Conservation (phyloP, 768 basidiomycete species). For the Phlegmacium glaucopus region DNA sequence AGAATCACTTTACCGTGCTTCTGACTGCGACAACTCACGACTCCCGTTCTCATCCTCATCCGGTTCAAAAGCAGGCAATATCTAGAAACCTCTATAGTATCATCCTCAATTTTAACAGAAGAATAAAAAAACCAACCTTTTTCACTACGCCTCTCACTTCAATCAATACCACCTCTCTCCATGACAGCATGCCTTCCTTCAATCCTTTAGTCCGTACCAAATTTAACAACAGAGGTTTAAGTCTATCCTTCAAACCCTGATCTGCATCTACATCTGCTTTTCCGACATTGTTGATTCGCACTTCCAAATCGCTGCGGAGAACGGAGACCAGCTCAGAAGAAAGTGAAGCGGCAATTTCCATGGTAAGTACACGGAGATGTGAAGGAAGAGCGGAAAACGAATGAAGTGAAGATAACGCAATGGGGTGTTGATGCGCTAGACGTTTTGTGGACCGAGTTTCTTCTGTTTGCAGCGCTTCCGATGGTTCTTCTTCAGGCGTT, state of each 20-base stretch:
- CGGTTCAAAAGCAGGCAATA: conserved; percentile 55
- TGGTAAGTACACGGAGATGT: conserved; percentile 66
- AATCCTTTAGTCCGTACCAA: conserved; percentile 70
- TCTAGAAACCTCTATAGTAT: conserved; percentile 31
- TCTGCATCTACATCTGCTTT: conserved; percentile 23
- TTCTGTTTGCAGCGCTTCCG: conserved; percentile 5
- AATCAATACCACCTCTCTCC: conserved; percentile 64
- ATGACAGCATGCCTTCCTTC: conserved; percentile 62
- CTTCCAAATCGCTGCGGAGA: conserved; percentile 62
- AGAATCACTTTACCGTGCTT: conserved; percentile 14
- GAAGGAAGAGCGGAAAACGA: conserved; percentile 76
- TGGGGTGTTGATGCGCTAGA: conserved; percentile 22
- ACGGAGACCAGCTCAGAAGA: conserved; percentile 75
- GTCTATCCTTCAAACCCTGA: conserved; percentile 53
- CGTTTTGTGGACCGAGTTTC: conserved; percentile 14
- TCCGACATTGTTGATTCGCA: conserved; percentile 33
- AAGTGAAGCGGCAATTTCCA: conserved; percentile 74
- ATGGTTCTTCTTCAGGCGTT: conserved; percentile 33
- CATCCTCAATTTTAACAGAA: neutral
- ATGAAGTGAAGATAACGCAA: conserved; percentile 64
- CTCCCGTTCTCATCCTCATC: conserved; percentile 42
- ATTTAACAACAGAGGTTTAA: conserved; percentile 75
- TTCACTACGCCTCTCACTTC: conserved; percentile 58
- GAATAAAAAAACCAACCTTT: conserved; percentile 43
- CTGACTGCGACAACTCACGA: conserved; percentile 11